Base-by-base conservation (phyloP, 2,329 filamentous ascomycete species). In the Trichoderma sp. region DNA sequence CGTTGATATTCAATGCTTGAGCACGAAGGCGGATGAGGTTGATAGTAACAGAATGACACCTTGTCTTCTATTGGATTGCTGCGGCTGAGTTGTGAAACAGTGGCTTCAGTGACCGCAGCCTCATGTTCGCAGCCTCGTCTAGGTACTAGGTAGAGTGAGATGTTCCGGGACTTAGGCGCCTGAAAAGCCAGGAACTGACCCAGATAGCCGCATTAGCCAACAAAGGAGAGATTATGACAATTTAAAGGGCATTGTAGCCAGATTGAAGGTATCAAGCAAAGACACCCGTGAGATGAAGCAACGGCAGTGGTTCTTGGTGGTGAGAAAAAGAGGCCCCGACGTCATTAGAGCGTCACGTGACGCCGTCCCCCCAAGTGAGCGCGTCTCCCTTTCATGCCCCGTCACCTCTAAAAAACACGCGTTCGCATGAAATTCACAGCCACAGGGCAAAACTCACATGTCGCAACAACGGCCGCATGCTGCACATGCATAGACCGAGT, bases 371-470 rank as follows among this genome's bases (percentile, higher is more conserved):
- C 50, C n/a, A 55, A 26, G 34, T 17, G 50, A 51, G 48, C 60
- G 60, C 60, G 60, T 63, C 60, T 45, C 58, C 58, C 59, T 45
- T 52, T 34, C 7, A 7, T 7, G 41, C 60, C 60, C 41, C 60
- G 41, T 47, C 45, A 39, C 60, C 54, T 55, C 48, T 55, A 47
- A 39, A 39, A 39, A 63, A 63, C 48, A 54, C 60, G 60, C 60
- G 60, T 63, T 63, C 41, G 24, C 26, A 63, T 41, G 24, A 17
- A 54, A 63, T 52, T 54, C 30, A n/a, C 57, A 26, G 3, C 15
- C 45, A 14, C 24, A 45, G 39, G 50, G 39, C 28, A 39, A 45
- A 19, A 30, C 10, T 54, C 19, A 39, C 50, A 47, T 55, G 48
- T 34, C 30, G 43, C 48, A 54, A 48, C 19, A 47, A 41, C 39